Evolutionary conservation across 2,329 filamentous ascomycete species (phyloP).

Genomic region (Penicillium glabrum): DNA sequence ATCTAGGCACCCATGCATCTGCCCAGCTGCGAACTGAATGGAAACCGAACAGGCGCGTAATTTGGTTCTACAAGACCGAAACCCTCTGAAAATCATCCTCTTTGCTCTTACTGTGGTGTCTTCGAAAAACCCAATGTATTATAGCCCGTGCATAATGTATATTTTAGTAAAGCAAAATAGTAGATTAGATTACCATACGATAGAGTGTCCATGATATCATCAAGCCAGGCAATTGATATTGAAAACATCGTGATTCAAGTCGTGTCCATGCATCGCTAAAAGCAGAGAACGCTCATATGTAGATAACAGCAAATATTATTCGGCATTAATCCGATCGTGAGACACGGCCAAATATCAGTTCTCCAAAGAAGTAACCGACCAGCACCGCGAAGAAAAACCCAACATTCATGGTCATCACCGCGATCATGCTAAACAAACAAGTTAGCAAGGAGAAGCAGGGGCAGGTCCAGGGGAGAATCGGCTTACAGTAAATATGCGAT

Average conservation of each 20-base stretch:
- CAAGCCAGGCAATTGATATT: neutral
- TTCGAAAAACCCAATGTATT: too few relatives aligned
- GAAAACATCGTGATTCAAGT: neutral
- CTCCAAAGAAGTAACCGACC: conserved; percentile 8
- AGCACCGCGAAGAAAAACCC: conserved; percentile 11
- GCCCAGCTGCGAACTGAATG: too few relatives aligned
- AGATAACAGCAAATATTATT: neutral
- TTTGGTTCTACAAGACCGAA: too few relatives aligned
- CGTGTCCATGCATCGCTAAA: neutral
- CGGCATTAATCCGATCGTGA: neutral
- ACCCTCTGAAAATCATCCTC: too few relatives aligned
- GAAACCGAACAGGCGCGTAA: too few relatives aligned
- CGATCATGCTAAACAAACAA: conserved; percentile 5
- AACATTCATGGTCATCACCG: conserved; percentile 12
- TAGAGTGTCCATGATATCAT: too few relatives aligned
- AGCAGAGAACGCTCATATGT: neutral
- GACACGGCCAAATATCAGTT: conserved; percentile 6
- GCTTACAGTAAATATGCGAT: conserved; percentile 8
- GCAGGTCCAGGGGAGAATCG: neutral
- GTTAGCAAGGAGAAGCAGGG: neutral
- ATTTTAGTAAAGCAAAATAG: neutral
- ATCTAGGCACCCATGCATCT: too few relatives aligned
- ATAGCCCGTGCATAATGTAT: neutral
- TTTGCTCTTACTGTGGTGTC: too few relatives aligned
- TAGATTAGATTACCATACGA: too few relatives aligned